A percentile compares a stretch with the other conserved stretches of the same genome.
Evolutionary conservation across 805 yeast genomes (phyloP).

Genomic region (Yarrowia keelungensis): DNA sequence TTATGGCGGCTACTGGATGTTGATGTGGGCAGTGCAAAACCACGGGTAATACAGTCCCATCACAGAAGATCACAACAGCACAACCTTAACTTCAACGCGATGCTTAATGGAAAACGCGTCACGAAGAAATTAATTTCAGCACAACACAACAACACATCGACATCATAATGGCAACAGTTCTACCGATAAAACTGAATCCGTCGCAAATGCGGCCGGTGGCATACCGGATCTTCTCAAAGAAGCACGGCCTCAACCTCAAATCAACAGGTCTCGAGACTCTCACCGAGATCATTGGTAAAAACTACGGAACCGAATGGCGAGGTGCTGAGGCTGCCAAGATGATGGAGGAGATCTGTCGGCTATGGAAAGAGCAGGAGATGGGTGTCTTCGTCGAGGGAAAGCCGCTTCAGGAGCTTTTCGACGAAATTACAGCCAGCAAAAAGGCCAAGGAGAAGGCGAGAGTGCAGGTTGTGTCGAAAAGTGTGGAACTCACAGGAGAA

Average conservation of each 20-base stretch:
- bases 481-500: constrained; percentile 16
- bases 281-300: constrained; percentile 75
- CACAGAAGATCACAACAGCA: too few relatives aligned
- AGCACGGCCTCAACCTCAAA: constrained; percentile 88
- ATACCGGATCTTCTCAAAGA: constrained; percentile 86
- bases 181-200: constrained; percentile 81
- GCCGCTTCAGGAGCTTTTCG: constrained; percentile 67
- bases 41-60: not conserved
- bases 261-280: constrained; percentile 78
- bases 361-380: constrained; percentile 89
- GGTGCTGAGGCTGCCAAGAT: constrained; percentile 65
- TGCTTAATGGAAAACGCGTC: constrained; percentile 21
- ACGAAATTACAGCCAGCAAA: constrained; percentile 56
- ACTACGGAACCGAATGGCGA: constrained; percentile 88
- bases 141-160: not conserved
- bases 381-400: constrained; percentile 85
- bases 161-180: constrained; percentile 51
- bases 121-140: not conserved
- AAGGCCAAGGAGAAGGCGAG: constrained; percentile 11
- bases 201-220: constrained; percentile 90
- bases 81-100: not conserved
- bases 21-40: too few relatives aligned
- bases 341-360: constrained; percentile 76
- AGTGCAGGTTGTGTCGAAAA: constrained; percentile 6
- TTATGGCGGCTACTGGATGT: too few relatives aligned